Conservation (phyloP, 805 yeast species). For the Monosporozyma yasuniensis region DNA sequence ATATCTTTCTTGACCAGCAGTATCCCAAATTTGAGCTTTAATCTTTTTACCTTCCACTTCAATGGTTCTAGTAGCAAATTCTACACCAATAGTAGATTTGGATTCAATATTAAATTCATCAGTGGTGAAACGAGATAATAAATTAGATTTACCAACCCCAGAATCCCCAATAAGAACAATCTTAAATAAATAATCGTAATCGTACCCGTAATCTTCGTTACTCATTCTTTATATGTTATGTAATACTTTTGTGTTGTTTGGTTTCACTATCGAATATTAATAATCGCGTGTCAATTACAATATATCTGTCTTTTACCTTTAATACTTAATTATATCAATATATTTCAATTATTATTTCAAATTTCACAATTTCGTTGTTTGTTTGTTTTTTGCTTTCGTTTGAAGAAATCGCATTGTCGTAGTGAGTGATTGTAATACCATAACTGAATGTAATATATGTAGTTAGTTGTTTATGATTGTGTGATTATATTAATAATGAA, state of each 20-base stretch:
- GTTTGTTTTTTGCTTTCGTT: background rate
- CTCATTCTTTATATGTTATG: constrained; percentile 14
- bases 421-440: background rate
- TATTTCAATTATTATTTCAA: background rate
- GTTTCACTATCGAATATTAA: too few relatives aligned
- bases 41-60: constrained; percentile 77
- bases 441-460: background rate
- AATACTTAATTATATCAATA: background rate
- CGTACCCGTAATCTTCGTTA: constrained; percentile 62
- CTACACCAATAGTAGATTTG: constrained; percentile 94
- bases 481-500: too few relatives aligned
- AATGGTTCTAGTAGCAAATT: constrained; percentile 92
- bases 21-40: constrained; percentile 95
- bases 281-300: too few relatives aligned
- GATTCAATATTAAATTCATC: constrained; percentile 93
- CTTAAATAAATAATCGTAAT: constrained; percentile 88
- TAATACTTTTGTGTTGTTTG: background rate
- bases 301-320: background rate
- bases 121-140: constrained; percentile 86
- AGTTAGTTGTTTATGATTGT: too few relatives aligned
- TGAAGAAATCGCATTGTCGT: background rate
- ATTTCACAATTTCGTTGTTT: background rate
- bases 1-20: constrained; percentile 98
- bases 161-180: constrained; percentile 94
- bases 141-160: constrained; percentile 93